Base-by-base conservation (phyloP, 306 rosid genomes). In the Hippophae gyantsensis region DNA sequence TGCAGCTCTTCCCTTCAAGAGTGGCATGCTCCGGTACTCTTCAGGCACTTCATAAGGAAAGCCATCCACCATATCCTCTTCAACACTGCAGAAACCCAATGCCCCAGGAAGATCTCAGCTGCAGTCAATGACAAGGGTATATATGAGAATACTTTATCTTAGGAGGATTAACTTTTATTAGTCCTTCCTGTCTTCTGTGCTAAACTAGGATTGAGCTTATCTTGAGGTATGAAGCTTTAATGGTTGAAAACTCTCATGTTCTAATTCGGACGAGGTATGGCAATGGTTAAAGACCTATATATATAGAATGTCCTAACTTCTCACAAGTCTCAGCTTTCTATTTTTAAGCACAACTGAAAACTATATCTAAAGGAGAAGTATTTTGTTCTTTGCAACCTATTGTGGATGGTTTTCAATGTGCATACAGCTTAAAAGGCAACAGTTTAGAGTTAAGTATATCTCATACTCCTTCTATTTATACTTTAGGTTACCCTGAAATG, bases 41-140 rank as follows among this genome's bases (percentile, higher is more conserved):
- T 85, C 95, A 0, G 95, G 96, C 42, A 92, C 89, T 61, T 88
- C 88, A 43, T 76, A 92, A 14, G 99, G 99, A 74, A 92, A 92
- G 62, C 93, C 90, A 69, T 83, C 93, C 50, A 92, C 90, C 99
- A 92, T 92, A 68, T 92, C 99, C 83, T 92, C 99, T 92, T 92
- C 99, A 83, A 92, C 88, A 83, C 99, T 92, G 99, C 99, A 88
- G 96, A 92, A 84, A 92, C 67, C 89, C 79, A 87, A 87, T 87
- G 92, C 84, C 89, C 98, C 96, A 90, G 86, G 96, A 87, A 90
- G 86, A 90, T 85, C 96, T 92, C 96, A 92, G 98, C 98, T 92
- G 98, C 98, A 92, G 92, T 87, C 87, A 92, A 85, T 92, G 80
- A 92, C 82, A 92, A 92, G 95, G 82, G 79, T 85, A 70, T 85